Evolutionary conservation across 176 grass and related monocot species (phyloP).

Genomic region (Saccharum officinarum): DNA sequence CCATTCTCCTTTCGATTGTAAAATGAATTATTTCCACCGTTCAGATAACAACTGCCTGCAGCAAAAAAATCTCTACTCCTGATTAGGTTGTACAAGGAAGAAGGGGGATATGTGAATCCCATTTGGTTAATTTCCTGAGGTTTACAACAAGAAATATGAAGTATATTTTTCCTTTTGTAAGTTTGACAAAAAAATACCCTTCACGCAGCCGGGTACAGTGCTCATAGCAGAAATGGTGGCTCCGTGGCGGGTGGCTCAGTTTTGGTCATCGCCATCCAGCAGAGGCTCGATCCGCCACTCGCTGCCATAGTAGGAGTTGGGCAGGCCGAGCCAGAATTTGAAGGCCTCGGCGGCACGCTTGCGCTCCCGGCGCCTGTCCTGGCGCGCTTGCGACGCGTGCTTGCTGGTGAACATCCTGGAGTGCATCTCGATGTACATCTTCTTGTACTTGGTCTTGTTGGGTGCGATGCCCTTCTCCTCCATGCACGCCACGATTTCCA

Average conservation of each 20-base stretch:
- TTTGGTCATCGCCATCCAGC: neutral
- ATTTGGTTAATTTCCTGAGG: neutral
- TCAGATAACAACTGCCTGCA: neutral
- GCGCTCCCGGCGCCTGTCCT: conserved; percentile 65
- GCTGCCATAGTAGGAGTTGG: conserved; percentile 81
- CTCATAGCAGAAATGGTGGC: neutral
- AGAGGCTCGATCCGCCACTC: conserved; percentile 69
- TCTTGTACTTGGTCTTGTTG: conserved; percentile 93
- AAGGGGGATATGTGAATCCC: neutral
- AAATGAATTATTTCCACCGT: neutral
- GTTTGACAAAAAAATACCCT: neutral
- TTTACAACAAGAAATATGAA: neutral
- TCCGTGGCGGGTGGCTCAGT: neutral
- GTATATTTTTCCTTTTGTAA: neutral
- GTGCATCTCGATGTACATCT: conserved; percentile 95
- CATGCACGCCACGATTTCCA: conserved; percentile 97
- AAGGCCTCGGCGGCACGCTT: conserved; percentile 83
- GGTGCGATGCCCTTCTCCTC: conserved; percentile 85
- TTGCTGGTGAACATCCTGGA: conserved; percentile 89
- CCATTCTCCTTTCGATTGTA: neutral
- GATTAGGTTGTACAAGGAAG: neutral
- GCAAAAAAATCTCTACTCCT: neutral
- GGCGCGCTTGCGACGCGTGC: conserved; percentile 84
- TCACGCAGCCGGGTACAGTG: neutral
- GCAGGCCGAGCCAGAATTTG: conserved; percentile 96